Base-by-base conservation (phyloP, 2,329 filamentous ascomycete genomes). In the Monosporascus ibericus region DNA sequence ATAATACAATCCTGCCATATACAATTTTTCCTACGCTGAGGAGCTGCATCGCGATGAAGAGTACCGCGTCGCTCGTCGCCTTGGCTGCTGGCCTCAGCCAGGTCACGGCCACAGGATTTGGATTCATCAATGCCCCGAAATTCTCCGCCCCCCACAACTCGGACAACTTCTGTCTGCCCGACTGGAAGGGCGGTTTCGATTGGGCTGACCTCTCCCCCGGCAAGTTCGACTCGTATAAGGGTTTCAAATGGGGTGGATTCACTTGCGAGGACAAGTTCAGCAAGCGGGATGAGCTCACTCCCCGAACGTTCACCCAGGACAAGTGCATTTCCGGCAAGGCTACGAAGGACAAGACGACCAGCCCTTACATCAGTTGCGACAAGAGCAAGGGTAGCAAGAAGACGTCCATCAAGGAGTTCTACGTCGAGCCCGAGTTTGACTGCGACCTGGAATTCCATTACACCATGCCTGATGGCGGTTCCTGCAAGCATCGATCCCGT, bases 391-490 rank as follows among this genome's bases (percentile, higher is more conserved):
- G 70, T 52, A 68, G 72, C 38, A 69, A 78, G 60, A 75, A 79
- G 58, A 94, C 95, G 77, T 94, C 91, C 37, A 83, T 95, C 64
- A 81, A 76, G 58, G 77, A 82, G 62, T 81, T 95, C 70, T 78
- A 92, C 58, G 75, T 96, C 60, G 83, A 82, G 46, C 79, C 84
- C 58, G 85, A 90, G 65, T 84, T 87, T 65, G 86, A 92, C 70
- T 85, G 82, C 61, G 84, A 92, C 58, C 74, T 97, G 50, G 85
- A 92, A 71, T 90, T 96, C 75, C 81, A 89, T 76, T 96, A 92
- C 73, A 80, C 77, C 64, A 95, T 96, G 90, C 80, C 84, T 2
- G 89, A 92, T 68, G 88, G 88, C 61, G 85, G 82, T 15, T 81
- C 71, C 55, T 97, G 92, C 84, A 92, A 88, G 75, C 87, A 95